phyloP scores from a whole-genome alignment of 1,284 basidiomycete species.

The Cutaneotrichosporon spelunceum region DNA sequence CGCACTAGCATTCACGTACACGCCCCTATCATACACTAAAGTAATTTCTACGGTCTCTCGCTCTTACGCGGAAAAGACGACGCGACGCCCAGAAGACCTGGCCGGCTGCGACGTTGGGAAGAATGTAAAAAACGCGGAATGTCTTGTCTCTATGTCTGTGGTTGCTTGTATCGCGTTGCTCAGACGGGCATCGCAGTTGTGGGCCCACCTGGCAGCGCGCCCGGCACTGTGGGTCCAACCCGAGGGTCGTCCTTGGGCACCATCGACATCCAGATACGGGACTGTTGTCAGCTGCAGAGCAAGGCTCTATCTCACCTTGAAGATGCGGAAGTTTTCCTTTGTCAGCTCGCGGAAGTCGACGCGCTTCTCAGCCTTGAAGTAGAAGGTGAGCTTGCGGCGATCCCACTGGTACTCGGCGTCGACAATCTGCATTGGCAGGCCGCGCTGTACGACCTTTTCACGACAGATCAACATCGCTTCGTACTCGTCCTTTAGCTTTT shows the following conservation, averaged over 20 bases:
- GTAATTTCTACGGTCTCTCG: slow-evolving; percentile 11
- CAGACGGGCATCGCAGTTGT: neutral
- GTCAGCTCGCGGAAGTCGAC: slow-evolving; percentile 93
- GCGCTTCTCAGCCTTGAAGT: slow-evolving; percentile 90
- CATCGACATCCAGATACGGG: slow-evolving; percentile 49
- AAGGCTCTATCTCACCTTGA: slow-evolving; percentile 33
- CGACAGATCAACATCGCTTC: slow-evolving; percentile 89
- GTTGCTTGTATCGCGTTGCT: slow-evolving; percentile 14
- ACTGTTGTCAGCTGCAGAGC: slow-evolving; percentile 21
- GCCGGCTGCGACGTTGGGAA: neutral
- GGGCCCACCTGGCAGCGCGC: neutral
- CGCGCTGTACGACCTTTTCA: slow-evolving; percentile 84
- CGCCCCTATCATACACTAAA: slow-evolving; percentile 10
- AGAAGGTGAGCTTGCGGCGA: slow-evolving; percentile 94
- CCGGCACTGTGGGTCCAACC: neutral
- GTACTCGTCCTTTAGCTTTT: slow-evolving; percentile 83
- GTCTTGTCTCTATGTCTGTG: slow-evolving; percentile 20
- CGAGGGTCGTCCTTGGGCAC: slow-evolving; percentile 41
- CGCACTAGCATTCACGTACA: slow-evolving; percentile 3
- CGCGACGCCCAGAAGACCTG: neutral
- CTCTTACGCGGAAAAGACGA: slow-evolving; percentile 8
- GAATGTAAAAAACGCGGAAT: slow-evolving; percentile 5
- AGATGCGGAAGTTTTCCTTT: slow-evolving; percentile 50
- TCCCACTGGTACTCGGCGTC: slow-evolving; percentile 99
- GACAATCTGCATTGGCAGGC: slow-evolving; percentile 95